Evolutionary conservation across 2,329 filamentous ascomycete species (phyloP).

Genomic region (Helotiales sp.): DNA sequence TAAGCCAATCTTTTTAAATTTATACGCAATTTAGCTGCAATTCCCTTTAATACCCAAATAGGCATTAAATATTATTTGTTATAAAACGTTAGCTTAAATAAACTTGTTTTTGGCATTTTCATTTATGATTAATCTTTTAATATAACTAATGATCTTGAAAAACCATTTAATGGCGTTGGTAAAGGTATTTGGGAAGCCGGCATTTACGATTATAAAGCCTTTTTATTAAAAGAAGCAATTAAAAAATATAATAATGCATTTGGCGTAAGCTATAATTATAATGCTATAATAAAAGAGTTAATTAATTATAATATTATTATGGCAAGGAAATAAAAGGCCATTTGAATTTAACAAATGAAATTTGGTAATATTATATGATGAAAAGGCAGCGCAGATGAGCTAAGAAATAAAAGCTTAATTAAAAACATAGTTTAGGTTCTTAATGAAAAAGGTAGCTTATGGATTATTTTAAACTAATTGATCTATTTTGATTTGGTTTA

Average conservation of each 20-base stretch:
- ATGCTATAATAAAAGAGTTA: conserved; percentile 62
- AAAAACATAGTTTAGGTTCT: background rate
- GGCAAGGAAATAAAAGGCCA: conserved; percentile 65
- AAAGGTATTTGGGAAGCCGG: conserved; percentile 75
- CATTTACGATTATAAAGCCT: conserved; percentile 80
- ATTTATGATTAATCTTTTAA: conserved; percentile 78
- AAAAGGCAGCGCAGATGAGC: conserved; percentile 73
- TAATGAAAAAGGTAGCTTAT: background rate
- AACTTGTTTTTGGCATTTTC: conserved; percentile 67
- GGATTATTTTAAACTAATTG: background rate
- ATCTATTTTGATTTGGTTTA: background rate
- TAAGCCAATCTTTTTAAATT: conserved; percentile 9
- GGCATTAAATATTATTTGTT: conserved; percentile 7
- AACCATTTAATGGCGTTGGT: conserved; percentile 58
- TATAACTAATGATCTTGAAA: conserved; percentile 67
- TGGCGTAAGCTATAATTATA: conserved; percentile 74
- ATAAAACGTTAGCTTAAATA: background rate
- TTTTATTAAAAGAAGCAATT: conserved; percentile 65
- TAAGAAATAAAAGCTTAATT: conserved; percentile 3
- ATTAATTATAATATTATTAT: conserved; percentile 73
- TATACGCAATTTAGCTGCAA: background rate
- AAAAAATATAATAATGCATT: conserved; percentile 62
- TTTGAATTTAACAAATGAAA: conserved; percentile 64
- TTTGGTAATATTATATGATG: conserved; percentile 86
- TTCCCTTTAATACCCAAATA: background rate